These are phyloP conservation scores for Hirschioporus abietinus DNA, from an alignment of 768 basidiomycete genomes.

Conservation along the genomic window DNA sequence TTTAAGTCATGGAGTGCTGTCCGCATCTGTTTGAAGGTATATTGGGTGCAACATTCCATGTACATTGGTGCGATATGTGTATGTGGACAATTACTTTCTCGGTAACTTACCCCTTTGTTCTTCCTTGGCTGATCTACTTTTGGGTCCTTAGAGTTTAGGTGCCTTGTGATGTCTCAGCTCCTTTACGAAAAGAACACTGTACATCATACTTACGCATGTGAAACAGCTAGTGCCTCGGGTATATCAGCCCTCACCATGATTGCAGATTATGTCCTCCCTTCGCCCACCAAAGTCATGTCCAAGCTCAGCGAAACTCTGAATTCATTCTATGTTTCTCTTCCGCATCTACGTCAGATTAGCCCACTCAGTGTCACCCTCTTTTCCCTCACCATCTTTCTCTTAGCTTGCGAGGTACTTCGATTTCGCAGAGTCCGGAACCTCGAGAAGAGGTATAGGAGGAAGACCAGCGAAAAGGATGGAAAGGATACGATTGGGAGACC, in stretches of 20 bases:
- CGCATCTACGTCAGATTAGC: not conserved
- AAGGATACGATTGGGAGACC: slow-evolving; percentile 24
- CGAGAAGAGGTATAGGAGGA: not conserved
- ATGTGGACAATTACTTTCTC: too few relatives aligned
- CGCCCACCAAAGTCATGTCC: too few relatives aligned
- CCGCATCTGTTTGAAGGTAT: too few relatives aligned
- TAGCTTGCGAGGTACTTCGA: not conserved
- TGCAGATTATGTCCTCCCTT: too few relatives aligned
- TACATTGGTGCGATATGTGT: too few relatives aligned
- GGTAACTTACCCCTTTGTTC: not conserved
- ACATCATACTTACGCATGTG: not conserved
- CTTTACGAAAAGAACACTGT: not conserved
- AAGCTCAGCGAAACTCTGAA: too few relatives aligned
- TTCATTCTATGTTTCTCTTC: too few relatives aligned
- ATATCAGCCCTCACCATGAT: too few relatives aligned
- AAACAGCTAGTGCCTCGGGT: not conserved
- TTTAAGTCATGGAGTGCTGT: too few relatives aligned
- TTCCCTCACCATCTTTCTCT: not conserved
- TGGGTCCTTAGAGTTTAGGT: not conserved
- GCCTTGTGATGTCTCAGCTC: not conserved
- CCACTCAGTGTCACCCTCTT: not conserved
- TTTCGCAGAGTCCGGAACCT: not conserved
- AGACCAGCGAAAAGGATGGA: slow-evolving; percentile 28
- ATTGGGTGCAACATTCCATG: too few relatives aligned
- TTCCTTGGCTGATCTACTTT: not conserved